phyloP scores from a whole-genome alignment of 2,329 filamentous ascomycete genomes.

The Diaporthe amygdali region DNA sequence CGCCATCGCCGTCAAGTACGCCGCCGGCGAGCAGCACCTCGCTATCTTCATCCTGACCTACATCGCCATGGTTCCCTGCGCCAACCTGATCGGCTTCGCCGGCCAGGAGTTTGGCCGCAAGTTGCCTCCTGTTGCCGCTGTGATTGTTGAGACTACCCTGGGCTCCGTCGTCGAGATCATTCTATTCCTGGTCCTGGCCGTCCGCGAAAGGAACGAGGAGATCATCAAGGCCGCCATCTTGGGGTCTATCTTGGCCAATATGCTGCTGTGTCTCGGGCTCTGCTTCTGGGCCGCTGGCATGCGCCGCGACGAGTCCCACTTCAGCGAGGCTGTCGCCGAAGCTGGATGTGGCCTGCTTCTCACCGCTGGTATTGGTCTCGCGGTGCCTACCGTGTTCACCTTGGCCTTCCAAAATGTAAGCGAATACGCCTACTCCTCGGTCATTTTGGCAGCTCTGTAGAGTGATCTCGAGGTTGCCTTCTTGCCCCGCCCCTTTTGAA shows the following conservation, averaged over 20 bases:
- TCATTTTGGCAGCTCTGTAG: neutral
- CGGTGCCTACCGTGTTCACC: slow-evolving; percentile 36
- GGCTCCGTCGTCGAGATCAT: slow-evolving; percentile 83
- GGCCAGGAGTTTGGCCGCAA: slow-evolving; percentile 76
- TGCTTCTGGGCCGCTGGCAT: slow-evolving; percentile 83
- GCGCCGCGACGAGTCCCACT: slow-evolving; percentile 69
- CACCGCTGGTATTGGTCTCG: slow-evolving; percentile 65
- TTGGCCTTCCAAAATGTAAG: slow-evolving; percentile 11
- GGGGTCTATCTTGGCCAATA: slow-evolving; percentile 81
- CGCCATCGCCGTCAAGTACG: slow-evolving; percentile 67
- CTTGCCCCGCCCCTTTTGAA: neutral
- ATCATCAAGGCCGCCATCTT: slow-evolving; percentile 85
- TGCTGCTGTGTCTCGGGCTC: slow-evolving; percentile 78
- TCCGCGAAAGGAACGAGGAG: slow-evolving; percentile 54
- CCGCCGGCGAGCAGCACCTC: slow-evolving; percentile 50
- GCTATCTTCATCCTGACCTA: slow-evolving; percentile 74
- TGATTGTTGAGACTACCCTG: slow-evolving; percentile 66
- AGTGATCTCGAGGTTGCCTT: no score
- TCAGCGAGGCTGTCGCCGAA: slow-evolving; percentile 79
- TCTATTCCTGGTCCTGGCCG: slow-evolving; percentile 78
- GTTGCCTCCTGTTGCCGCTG: slow-evolving; percentile 73
- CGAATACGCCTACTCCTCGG: neutral
- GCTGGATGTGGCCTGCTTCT: slow-evolving; percentile 78
- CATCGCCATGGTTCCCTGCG: slow-evolving; percentile 78
- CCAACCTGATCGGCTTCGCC: slow-evolving; percentile 77